Conservation (phyloP, 805 yeast genomes). For the Candida morakotiae region DNA sequence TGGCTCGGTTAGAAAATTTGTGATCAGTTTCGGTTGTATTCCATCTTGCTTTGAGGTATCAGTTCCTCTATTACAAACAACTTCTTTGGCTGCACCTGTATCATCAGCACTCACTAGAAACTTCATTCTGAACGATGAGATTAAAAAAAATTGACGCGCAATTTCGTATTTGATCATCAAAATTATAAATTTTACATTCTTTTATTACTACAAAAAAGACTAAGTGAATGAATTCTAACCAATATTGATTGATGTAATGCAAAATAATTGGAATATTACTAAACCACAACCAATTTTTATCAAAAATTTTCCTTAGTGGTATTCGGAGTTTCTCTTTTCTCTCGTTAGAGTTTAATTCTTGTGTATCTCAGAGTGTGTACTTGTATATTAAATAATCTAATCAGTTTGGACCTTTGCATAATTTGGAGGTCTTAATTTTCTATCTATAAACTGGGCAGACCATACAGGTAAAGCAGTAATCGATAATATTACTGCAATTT, state of each 20-base stretch:
- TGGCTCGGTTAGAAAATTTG: conserved; percentile 33
- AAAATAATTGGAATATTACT: too few relatives aligned
- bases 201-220: too few relatives aligned
- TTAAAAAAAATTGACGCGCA: conserved; percentile 34
- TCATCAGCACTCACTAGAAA: conserved; percentile 63
- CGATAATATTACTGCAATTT: conserved; percentile 55
- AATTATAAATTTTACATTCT: too few relatives aligned
- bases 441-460: conserved; percentile 70
- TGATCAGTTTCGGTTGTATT: conserved; percentile 56
- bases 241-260: not conserved
- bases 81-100: conserved; percentile 61
- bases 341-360: too few relatives aligned
- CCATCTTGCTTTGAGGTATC: conserved; percentile 75
- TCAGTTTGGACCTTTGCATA: conserved; percentile 94
- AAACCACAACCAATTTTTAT: too few relatives aligned
- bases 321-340: too few relatives aligned
- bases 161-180: conserved; percentile 16
- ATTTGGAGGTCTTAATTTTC: conserved; percentile 85
- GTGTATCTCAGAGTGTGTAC: too few relatives aligned
- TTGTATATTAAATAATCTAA: conserved; percentile 16
- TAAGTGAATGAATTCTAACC: too few relatives aligned
- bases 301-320: too few relatives aligned
- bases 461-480: conserved; percentile 86
- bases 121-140: conserved; percentile 42
- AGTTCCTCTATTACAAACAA: conserved; percentile 61